Percentiles rank a stretch among this genome's conserved stretches.
Conservation (phyloP, 805 yeast species). For the Limtongia smithiae region DNA sequence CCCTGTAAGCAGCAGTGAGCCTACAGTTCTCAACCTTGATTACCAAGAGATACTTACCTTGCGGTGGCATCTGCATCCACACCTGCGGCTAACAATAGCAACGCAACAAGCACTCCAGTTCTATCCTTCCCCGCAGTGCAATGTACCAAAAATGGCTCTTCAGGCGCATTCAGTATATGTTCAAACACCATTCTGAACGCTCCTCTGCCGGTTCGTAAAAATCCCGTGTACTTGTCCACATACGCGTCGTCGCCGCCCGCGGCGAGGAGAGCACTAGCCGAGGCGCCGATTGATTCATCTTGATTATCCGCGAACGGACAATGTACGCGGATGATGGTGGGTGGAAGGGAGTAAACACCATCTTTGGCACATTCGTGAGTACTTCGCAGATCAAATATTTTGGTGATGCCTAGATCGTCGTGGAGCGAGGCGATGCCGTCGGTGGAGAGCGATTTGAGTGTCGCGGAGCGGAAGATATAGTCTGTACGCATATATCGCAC, state of each 20-base stretch:
- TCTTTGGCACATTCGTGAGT: constrained; percentile 46
- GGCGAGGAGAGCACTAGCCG: neutral
- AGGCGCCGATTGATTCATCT: neutral
- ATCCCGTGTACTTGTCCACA: constrained; percentile 57
- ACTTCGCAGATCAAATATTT: constrained; percentile 67
- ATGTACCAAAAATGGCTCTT: constrained; percentile 58
- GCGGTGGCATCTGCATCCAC: constrained; percentile 64
- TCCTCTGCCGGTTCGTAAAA: constrained; percentile 49
- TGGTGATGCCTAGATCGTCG: constrained; percentile 46
- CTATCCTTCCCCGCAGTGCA: constrained; percentile 84
- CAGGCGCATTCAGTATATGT: constrained; percentile 53
- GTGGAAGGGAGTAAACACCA: constrained; percentile 50
- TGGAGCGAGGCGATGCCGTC: constrained; percentile 45
- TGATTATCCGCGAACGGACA: too few species aligned
- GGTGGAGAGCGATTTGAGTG: constrained; percentile 50
- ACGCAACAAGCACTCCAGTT: constrained; percentile 71
- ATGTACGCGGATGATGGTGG: too few species aligned
- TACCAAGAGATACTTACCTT: constrained; percentile 23
- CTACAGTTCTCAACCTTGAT: neutral
- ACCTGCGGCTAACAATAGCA: constrained; percentile 59
- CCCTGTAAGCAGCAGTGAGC: constrained; percentile 46
- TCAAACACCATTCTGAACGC: constrained; percentile 51
- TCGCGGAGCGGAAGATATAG: constrained; percentile 60
- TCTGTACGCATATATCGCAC: constrained; percentile 47
- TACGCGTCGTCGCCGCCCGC: constrained; percentile 58